A percentile compares a stretch with the other conserved stretches of the same genome.
phyloP scores from a whole-genome alignment of 1,284 basidiomycete species.

The Thecaphora frezii region DNA sequence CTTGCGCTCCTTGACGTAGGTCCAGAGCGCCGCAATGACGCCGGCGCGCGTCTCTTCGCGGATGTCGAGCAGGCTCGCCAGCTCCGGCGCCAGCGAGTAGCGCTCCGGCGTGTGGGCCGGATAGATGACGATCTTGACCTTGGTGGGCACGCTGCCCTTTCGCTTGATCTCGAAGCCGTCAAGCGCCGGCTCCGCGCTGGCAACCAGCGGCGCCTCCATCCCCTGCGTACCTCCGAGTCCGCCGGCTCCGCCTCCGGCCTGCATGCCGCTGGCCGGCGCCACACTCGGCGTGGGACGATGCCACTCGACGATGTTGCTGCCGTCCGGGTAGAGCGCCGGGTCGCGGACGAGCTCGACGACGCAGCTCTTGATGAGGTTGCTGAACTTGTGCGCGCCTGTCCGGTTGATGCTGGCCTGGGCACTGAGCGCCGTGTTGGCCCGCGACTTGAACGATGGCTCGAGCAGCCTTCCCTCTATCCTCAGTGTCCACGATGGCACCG shows the following conservation, averaged over 20 bases:
- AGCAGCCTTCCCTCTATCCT: conserved; percentile 85
- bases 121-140: conserved; percentile 77
- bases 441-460: conserved; percentile 57
- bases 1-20: conserved; percentile 82
- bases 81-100: conserved; percentile 76
- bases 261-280: conserved; percentile 37
- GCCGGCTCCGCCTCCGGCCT: conserved; percentile 50
- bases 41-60: conserved; percentile 83
- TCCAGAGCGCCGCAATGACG: conserved; percentile 83
- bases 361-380: conserved; percentile 79
- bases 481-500: conserved; percentile 82
- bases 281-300: conserved; percentile 61
- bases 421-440: conserved; percentile 47
- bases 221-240: conserved; percentile 39
- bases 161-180: conserved; percentile 89
- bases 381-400: conserved; percentile 68
- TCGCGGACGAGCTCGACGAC: conserved; percentile 86
- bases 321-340: conserved; percentile 72
- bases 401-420: conserved; percentile 52
- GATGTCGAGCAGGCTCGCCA: conserved; percentile 75
- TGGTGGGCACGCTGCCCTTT: conserved; percentile 75
- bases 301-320: conserved; percentile 57
- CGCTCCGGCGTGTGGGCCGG: conserved; percentile 84
- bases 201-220: conserved; percentile 46
- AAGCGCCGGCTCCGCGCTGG: conserved; percentile 50